These are phyloP conservation scores for Rhizophlyctis rosea DNA, from an alignment of 192 early-diverging fungal species.

Conservation along the genomic window DNA sequence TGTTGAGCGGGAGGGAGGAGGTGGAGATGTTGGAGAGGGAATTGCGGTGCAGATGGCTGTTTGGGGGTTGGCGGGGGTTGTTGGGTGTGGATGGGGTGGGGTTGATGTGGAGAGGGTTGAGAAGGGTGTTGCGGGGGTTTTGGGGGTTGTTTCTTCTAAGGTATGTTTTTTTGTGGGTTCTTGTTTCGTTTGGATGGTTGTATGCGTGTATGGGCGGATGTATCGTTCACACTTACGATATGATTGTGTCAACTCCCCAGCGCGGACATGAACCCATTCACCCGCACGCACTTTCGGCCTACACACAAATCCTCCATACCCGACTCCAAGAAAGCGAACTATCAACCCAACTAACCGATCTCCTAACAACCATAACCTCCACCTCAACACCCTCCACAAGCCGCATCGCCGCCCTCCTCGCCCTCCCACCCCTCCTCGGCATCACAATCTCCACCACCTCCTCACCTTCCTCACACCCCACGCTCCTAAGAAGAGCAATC, in stretches of 20 bases:
- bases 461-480: not conserved
- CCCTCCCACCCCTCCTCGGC: conserved; percentile 11
- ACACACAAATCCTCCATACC: conserved; percentile 1
- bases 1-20: not conserved
- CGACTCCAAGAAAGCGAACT: not conserved
- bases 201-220: too few species aligned
- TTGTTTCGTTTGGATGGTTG: not conserved
- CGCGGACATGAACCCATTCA: conserved; percentile 10
- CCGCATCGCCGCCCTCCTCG: conserved; percentile 7
- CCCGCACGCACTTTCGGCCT: conserved; percentile 3
- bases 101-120: not conserved
- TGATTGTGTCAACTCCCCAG: too few species aligned
- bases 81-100: not conserved
- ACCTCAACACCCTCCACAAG: not conserved
- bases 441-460: not conserved
- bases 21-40: not conserved
- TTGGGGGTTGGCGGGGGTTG: conserved; percentile 1
- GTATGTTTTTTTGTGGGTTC: conserved; percentile 8
- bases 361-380: not conserved
- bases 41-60: too few species aligned
- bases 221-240: too few species aligned
- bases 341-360: not conserved
- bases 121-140: not conserved
- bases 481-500: not conserved
- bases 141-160: conserved; percentile 5